These are phyloP conservation scores for Pancytospora epiphaga DNA, from an alignment of 371 early-diverging fungal species.

Conservation along the genomic window DNA sequence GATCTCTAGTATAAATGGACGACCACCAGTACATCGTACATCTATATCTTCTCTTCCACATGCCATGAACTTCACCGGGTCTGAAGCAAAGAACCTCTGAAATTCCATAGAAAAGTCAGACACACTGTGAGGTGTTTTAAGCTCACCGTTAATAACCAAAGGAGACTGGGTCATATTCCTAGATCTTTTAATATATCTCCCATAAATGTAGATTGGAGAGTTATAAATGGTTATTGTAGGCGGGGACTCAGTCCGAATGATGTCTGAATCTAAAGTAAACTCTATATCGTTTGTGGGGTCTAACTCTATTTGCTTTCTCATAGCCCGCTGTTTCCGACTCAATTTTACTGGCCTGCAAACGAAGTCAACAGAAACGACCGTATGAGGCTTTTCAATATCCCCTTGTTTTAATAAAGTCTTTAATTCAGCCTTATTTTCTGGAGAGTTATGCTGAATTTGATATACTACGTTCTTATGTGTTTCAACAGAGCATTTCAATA, in stretches of 20 bases:
- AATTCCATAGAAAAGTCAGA: slow-evolving; percentile 66
- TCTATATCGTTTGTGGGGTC: neutral
- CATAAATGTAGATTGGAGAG: slow-evolving; percentile 38
- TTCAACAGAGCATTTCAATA: too few relatives aligned
- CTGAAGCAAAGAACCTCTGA: slow-evolving; percentile 61
- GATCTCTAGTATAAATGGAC: slow-evolving; percentile 80
- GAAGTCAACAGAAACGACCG: slow-evolving; percentile 8
- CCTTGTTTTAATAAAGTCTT: slow-evolving; percentile 2
- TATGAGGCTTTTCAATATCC: neutral
- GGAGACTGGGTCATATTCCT: slow-evolving; percentile 77
- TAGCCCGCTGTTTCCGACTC: neutral
- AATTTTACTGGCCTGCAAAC: neutral
- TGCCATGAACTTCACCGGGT: slow-evolving; percentile 66
- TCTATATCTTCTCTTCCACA: slow-evolving; percentile 90
- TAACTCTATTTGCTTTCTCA: neutral
- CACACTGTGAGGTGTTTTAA: slow-evolving; percentile 68
- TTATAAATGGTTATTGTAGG: slow-evolving; percentile 14
- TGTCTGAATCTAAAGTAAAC: neutral
- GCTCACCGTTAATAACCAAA: slow-evolving; percentile 66
- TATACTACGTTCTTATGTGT: slow-evolving; percentile 7
- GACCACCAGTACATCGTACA: slow-evolving; percentile 84
- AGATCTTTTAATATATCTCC: slow-evolving; percentile 71
- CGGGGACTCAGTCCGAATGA: neutral
- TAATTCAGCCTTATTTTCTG: neutral
- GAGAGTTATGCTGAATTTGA: neutral